These are phyloP conservation scores for Verticillium alfalfae DNA, from an alignment of 2,329 filamentous ascomycete genomes.

Conservation along the genomic window DNA sequence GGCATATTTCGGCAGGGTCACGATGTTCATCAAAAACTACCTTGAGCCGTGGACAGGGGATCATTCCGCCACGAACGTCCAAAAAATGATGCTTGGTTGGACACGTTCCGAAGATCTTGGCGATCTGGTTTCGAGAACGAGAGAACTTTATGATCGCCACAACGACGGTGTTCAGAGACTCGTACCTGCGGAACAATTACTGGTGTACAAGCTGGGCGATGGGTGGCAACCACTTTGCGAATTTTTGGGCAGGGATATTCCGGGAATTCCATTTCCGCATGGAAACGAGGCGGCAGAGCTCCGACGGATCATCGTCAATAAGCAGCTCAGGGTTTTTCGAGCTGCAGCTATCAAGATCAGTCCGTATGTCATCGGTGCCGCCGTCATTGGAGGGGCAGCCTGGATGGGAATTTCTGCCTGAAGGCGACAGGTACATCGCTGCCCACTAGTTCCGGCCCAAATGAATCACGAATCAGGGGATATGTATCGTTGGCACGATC, in stretches of 20 bases:
- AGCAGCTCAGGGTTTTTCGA: background rate
- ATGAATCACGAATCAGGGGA: too few relatives aligned
- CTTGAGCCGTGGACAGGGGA: slow-evolving; percentile 24
- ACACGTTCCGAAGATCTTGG: slow-evolving; percentile 14
- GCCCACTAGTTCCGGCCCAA: too few relatives aligned
- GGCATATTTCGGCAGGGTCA: slow-evolving; percentile 12
- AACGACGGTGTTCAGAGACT: slow-evolving; percentile 5
- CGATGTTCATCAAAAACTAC: slow-evolving; percentile 9
- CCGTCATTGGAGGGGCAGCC: background rate
- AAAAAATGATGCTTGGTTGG: slow-evolving; percentile 20
- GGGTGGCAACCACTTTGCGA: slow-evolving; percentile 38
- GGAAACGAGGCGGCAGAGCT: slow-evolving; percentile 20
- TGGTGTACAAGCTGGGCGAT: slow-evolving; percentile 15
- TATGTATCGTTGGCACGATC: background rate
- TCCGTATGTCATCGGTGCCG: background rate
- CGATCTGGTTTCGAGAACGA: slow-evolving; percentile 27
- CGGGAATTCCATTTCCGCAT: slow-evolving; percentile 24
- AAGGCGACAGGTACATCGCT: too few relatives aligned
- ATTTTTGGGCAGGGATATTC: slow-evolving; percentile 28
- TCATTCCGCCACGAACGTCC: slow-evolving; percentile 12
- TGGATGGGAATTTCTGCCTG: background rate
- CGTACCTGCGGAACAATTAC: slow-evolving; percentile 4
- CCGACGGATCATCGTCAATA: background rate
- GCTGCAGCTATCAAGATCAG: background rate
- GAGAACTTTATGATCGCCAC: slow-evolving; percentile 20